Evolutionary conservation across 108 stramenopile species (phyloP), one percentile per base, ranked within the genome.

Genomic region (Pseudonitzschia pungens): DNA sequence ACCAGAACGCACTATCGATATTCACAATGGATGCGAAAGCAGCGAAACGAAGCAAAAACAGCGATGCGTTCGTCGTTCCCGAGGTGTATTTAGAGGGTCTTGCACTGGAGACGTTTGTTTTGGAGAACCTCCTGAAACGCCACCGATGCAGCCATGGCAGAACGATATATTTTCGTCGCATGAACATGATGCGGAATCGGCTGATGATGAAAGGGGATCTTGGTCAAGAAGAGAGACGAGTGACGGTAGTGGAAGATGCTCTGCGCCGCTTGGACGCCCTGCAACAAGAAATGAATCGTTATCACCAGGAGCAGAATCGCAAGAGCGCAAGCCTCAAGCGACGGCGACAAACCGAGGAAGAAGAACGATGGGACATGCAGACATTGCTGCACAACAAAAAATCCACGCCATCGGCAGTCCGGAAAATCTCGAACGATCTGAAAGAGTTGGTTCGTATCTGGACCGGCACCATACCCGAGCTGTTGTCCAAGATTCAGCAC

Each of bases 91-190:
- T 67, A 15, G 66, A 67, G 45, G 66, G 66, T 14, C 66, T 91
- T 1, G 66, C 72, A 27, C 81, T 87, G 41, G 90, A 92, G 65
- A 50, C 86, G 15, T 82, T 80, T 18, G 65, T 88, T 28, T 73
- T 89, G 40, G 68, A 86, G 50, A 70, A 78, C 28, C 71, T 92
- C 56, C 71, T 92, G 41, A 72, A 77, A 48, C 84, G 87, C 16
- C 85, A 92, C 72, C 80, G 73, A 10, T 68, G 70, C 42, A 84
- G 81, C 48, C 91, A 92, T 65, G 87, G 84, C 44, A 82, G 87
- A 70, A 82, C 89, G 54, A 72, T 81, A 12, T 92, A 92, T 57
- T 87, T 75, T 67, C 83, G 84, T 40, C 79, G 89, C n/a, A 45
- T 84, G 24, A 63, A 65, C 44, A 90, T 92, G 89, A 81, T 79